These are phyloP conservation scores for Beauveria pseudobassiana DNA, from an alignment of 2,329 filamentous ascomycete species.

Conservation along the genomic window DNA sequence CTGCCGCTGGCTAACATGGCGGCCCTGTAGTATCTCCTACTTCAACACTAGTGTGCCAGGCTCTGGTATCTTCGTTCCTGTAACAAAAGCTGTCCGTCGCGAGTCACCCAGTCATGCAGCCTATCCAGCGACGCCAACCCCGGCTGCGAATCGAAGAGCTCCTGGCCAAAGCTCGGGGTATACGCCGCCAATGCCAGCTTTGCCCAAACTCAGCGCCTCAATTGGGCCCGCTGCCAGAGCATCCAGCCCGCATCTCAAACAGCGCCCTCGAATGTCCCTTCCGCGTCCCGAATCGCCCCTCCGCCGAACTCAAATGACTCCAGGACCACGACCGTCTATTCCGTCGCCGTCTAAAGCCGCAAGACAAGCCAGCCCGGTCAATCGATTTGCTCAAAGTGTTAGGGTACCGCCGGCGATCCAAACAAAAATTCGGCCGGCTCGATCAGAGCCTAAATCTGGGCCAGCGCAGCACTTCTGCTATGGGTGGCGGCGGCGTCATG, in stretches of 20 bases:
- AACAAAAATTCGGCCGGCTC: conserved; percentile 43
- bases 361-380: conserved; percentile 37
- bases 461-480: conserved; percentile 51
- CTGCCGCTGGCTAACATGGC: conserved; percentile 11
- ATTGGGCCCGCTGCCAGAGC: conserved; percentile 64
- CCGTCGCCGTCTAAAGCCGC: conserved; percentile 38
- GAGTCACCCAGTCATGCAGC: conserved; percentile 41
- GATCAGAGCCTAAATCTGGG: conserved; percentile 45
- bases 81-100: conserved; percentile 69
- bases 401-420: conserved; percentile 55
- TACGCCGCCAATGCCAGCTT: conserved; percentile 56
- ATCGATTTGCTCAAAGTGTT: conserved; percentile 57
- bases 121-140: conserved; percentile 60
- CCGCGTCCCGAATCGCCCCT: conserved; percentile 82
- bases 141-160: conserved; percentile 46
- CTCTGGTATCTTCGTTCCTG: conserved; percentile 87
- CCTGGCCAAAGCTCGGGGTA: conserved; percentile 51
- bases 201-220: conserved; percentile 83
- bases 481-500: conserved; percentile 44
- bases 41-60: conserved; percentile 73
- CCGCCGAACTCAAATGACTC: conserved; percentile 58
- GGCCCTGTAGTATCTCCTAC: conserved; percentile 53
- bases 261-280: conserved; percentile 62
- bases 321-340: conserved; percentile 49
- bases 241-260: conserved; percentile 64